Base-by-base conservation (phyloP, 2,329 filamentous ascomycete genomes). In the Aspergillus sergii region DNA sequence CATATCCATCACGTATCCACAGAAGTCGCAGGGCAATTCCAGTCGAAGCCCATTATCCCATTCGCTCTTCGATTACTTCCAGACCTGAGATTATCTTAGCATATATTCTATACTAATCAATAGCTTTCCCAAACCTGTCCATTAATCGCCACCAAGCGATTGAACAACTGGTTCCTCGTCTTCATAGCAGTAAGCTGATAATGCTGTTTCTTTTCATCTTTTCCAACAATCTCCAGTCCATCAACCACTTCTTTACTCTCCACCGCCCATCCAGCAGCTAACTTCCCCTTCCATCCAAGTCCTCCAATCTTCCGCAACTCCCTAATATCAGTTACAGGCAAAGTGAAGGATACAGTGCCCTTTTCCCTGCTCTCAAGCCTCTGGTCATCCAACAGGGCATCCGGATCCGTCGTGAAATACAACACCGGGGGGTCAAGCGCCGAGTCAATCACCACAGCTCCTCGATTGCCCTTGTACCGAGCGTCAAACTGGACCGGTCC, bases 81-180 rank as follows among this genome's bases (percentile, higher is more conserved):
- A 73, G 57, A 69, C 69, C 68, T 70, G 70, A 28, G 50, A 65
- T 63, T 23, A 19, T 65, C 59, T 73, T 67, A 72, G 69, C 68
- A 67, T 6, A 12, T 11, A 23, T 50, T 46, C 51, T 28, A 36
- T 45, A 58, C 19, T 30, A 14, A 36, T 71, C 59, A 94, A 88
- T 87, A 92, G 60, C 85, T 85, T 80, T 93, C 91, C 92, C 92
- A 95, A 82, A 93, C 93, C 83, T 95, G 91, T 16, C 85, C 85
- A 1, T 91, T 91, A 78, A 94, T 91, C 2, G 90, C 87, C 62
- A 93, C 34, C 80, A 60, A 94, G 74, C 19, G 86, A 78, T 95
- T 95, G 73, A 95, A 95, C 48, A 96, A 74, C 78, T 94, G 90
- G 69, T 95, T 91, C 46, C 92, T 78, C 72, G 90, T 78, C 36